phyloP scores from a whole-genome alignment of 1,139 yeast species.

The Lodderomyces margitis region DNA sequence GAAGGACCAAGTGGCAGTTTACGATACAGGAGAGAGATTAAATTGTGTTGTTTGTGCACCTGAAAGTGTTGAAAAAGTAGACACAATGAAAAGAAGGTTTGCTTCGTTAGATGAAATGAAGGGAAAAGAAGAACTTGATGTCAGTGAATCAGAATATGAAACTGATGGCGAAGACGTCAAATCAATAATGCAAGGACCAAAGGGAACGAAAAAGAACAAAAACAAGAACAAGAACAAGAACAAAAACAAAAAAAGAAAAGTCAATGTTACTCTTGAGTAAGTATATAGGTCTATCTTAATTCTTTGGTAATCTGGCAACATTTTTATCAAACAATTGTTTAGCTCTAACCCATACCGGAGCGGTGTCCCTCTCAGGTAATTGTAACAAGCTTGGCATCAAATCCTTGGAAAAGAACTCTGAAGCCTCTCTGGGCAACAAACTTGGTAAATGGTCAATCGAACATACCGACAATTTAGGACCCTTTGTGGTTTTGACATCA shows the following conservation, averaged over 20 bases:
- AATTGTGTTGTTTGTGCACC: slow-evolving; percentile 81
- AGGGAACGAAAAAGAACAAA: slow-evolving; percentile 41
- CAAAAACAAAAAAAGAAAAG: slow-evolving; percentile 40
- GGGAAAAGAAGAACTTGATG: slow-evolving; percentile 19
- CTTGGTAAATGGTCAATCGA: slow-evolving; percentile 98
- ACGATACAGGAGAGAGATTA: slow-evolving; percentile 88
- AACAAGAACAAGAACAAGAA: slow-evolving; percentile 31
- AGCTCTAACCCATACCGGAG: slow-evolving; percentile 93
- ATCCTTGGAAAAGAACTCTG: slow-evolving; percentile 85
- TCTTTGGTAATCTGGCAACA: slow-evolving; percentile 54
- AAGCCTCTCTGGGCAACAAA: slow-evolving; percentile 92
- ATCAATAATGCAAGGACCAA: slow-evolving; percentile 40
- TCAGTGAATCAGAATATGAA: slow-evolving; percentile 66
- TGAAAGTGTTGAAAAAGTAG: slow-evolving; percentile 73
- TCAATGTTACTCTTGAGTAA: slow-evolving; percentile 56
- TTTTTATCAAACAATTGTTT: slow-evolving; percentile 79
- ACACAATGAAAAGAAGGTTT: slow-evolving; percentile 67
- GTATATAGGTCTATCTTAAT: not conserved
- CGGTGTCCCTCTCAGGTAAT: slow-evolving; percentile 73
- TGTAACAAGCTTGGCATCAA: slow-evolving; percentile 84
- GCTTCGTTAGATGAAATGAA: slow-evolving; percentile 34
- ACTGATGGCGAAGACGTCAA: slow-evolving; percentile 58
- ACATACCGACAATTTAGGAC: slow-evolving; percentile 85
- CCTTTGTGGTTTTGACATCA: slow-evolving; percentile 67
- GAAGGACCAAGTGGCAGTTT: slow-evolving; percentile 83